phyloP scores from a whole-genome alignment of 1,139 yeast genomes.

The Debaryomyces subglobosus region DNA sequence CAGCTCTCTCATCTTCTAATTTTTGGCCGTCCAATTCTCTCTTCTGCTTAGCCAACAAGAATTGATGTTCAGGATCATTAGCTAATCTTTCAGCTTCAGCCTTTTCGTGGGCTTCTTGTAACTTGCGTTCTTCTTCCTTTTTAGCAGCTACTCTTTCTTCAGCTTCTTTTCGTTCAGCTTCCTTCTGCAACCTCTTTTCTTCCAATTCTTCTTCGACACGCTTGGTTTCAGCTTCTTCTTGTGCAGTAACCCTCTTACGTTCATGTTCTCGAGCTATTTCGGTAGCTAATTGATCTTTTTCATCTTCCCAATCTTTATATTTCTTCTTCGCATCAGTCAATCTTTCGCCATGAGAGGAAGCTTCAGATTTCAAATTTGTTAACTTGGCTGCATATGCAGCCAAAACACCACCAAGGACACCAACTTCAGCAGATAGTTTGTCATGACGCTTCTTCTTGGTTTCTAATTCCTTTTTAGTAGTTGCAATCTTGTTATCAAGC shows the following conservation, averaged over 20 bases:
- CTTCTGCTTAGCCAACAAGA: slow-evolving; percentile 27
- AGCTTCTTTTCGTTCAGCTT: slow-evolving; percentile 35
- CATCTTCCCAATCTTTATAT: slow-evolving; percentile 46
- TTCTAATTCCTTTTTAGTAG: slow-evolving; percentile 35
- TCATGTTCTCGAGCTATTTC: slow-evolving; percentile 46
- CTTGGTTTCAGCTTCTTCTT: slow-evolving; percentile 51
- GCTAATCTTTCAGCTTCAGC: slow-evolving; percentile 23
- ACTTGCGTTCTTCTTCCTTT: slow-evolving; percentile 24
- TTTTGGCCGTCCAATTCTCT: slow-evolving; percentile 33
- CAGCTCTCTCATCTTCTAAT: slow-evolving; percentile 29
- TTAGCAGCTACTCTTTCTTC: slow-evolving; percentile 23
- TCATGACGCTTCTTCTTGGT: slow-evolving; percentile 43
- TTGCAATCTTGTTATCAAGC: slow-evolving; percentile 39
- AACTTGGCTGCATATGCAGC: slow-evolving; percentile 51
- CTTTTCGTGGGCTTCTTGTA: slow-evolving; percentile 16
- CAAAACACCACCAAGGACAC: slow-evolving; percentile 43
- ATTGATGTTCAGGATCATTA: slow-evolving; percentile 31
- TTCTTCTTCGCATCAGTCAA: slow-evolving; percentile 48
- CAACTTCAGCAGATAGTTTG: slow-evolving; percentile 47
- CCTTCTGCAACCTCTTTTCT: slow-evolving; percentile 39
- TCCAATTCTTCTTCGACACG: slow-evolving; percentile 51
- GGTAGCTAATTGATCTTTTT: slow-evolving; percentile 44
- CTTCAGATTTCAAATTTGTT: slow-evolving; percentile 41
- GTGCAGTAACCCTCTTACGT: slow-evolving; percentile 49
- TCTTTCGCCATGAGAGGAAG: slow-evolving; percentile 38